Evolutionary conservation across 768 basidiomycete genomes (phyloP), one percentile per base, ranked within the genome.

Genomic region (Butyriboletus loyo): DNA sequence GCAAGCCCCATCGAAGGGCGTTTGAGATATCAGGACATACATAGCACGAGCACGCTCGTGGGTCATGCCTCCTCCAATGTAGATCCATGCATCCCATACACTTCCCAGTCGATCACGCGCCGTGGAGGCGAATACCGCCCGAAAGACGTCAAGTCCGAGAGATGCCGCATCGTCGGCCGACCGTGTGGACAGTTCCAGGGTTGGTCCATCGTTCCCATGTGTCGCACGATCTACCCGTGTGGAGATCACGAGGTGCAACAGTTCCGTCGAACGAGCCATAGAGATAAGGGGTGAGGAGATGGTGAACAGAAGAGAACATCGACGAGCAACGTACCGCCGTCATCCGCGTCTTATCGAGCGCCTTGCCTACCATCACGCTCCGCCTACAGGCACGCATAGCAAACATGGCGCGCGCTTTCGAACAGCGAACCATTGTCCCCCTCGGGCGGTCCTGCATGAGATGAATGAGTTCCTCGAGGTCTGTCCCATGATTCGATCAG

Each of bases 351-450:
- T 70, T 75, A 34, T 79, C 92, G 54, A 98, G 75, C 11, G 93
- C 77, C 74, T 83, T 90, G 4, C 97, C 95, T 39, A 98, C 78
- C 97, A 98, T 99, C 37, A 97, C 86, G 68, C 94, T 98, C 74
- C 90, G 94, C 57, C 96, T 70, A 70, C 97, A 99, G 0, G 97
- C 97, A 32, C 95, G 82, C 81, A 86, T 90, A 0, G 97, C 97
- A 65, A 99, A 98, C 95, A 99, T 98, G 5, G 85, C 78, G 15
- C 94, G 81, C 15, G 90, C 92, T 68, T 98, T 98, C 15, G 88
- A 87, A 64, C 93, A 97, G 21, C 97, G 79, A 0, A 97, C 90
- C 81, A 92, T 89, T 61, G 86, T 83, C 2, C 91, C 89, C 0
- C 76, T 68, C 0, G 92, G 86, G 8, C 79, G 76, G 62, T 95